Conservation (phyloP, 106 monocot species). For the Posidonia australis region DNA sequence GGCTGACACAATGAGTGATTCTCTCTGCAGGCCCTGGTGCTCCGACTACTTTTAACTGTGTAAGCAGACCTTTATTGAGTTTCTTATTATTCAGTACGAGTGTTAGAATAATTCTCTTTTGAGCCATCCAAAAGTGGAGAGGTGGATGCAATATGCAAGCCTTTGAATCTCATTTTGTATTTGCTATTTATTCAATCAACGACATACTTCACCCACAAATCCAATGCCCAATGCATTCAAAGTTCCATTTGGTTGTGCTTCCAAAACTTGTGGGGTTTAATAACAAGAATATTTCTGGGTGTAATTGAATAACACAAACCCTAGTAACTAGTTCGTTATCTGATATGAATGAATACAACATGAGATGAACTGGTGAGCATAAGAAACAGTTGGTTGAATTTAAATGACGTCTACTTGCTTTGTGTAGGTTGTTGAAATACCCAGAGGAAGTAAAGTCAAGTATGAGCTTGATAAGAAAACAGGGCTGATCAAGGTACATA, state of each 20-base stretch:
- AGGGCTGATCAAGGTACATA: constrained; percentile 58
- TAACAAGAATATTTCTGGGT: too few species aligned
- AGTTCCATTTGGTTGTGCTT: too few species aligned
- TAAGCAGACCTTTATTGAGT: constrained; percentile 20
- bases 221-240: too few species aligned
- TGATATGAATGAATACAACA: neutral
- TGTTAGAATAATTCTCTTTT: neutral
- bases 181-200: too few species aligned
- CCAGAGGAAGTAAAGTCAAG: constrained; percentile 78
- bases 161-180: too few species aligned
- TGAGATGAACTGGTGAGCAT: neutral
- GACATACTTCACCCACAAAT: too few species aligned
- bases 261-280: too few species aligned
- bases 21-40: constrained; percentile 57
- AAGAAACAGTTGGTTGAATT: too few species aligned
- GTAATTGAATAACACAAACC: too few species aligned
- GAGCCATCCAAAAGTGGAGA: neutral
- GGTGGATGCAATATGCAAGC: too few species aligned
- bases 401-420: neutral
- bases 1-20: neutral
- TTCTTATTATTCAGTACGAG: too few species aligned
- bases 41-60: constrained; percentile 66
- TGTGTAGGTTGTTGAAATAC: constrained; percentile 62
- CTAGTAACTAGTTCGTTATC: too few species aligned
- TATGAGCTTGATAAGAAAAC: constrained; percentile 88